Evolutionary conservation across 192 early-diverging fungal genomes (phyloP).

Genomic region (Podila minutissima): DNA sequence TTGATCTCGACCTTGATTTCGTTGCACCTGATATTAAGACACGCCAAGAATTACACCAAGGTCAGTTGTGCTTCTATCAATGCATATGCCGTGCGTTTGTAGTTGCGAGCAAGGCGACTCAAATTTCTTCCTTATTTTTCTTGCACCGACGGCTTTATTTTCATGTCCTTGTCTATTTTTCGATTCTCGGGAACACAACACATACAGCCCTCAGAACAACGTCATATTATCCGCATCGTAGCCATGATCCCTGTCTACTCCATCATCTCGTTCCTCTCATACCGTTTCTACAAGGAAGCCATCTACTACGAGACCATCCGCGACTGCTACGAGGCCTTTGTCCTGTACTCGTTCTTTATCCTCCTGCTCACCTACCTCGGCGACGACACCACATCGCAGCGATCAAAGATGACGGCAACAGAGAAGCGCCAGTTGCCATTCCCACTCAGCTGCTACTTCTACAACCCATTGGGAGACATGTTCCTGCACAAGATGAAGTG

Average conservation of each 20-base stretch:
- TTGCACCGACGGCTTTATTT: neutral
- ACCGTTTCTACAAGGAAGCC: slow-evolving; percentile 73
- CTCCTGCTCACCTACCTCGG: slow-evolving; percentile 78
- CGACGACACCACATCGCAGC: slow-evolving; percentile 53
- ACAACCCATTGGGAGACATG: slow-evolving; percentile 65
- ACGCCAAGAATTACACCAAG: slow-evolving; percentile 66
- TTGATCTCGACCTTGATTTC: slow-evolving; percentile 62
- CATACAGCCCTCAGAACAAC: slow-evolving; percentile 22
- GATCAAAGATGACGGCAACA: slow-evolving; percentile 54
- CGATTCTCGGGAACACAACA: neutral
- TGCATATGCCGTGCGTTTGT: neutral
- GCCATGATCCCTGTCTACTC: slow-evolving; percentile 80
- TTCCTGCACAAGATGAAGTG: slow-evolving; percentile 69
- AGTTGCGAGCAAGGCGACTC: neutral
- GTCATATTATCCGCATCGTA: slow-evolving; percentile 79
- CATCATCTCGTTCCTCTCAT: slow-evolving; percentile 72
- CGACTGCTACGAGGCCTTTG: slow-evolving; percentile 81
- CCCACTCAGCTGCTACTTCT: slow-evolving; percentile 69
- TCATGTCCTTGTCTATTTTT: too few species aligned
- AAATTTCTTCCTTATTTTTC: neutral
- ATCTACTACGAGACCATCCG: slow-evolving; percentile 75
- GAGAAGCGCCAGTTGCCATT: slow-evolving; percentile 64
- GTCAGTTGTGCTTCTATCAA: slow-evolving; percentile 2
- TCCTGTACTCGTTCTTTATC: slow-evolving; percentile 76
- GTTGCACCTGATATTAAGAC: slow-evolving; percentile 56